Evolutionary conservation across 169 alveolate species (phyloP), one percentile per base, ranked within the genome.

Genomic region (Besnoitia besnoiti): DNA sequence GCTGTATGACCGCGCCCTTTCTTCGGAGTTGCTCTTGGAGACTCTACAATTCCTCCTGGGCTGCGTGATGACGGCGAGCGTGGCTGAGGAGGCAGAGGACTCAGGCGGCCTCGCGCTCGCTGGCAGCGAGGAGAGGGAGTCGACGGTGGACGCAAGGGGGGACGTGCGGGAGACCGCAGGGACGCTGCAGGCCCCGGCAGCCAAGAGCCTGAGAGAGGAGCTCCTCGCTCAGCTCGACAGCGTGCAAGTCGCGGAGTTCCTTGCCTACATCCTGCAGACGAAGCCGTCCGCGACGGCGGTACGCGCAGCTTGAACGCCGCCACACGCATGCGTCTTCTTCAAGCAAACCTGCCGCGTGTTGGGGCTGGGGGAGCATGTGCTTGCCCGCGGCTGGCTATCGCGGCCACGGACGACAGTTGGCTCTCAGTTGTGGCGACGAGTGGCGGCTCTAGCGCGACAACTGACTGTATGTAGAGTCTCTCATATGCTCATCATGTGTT

Each of bases 41-140:
- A 85, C 76, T 12, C 84, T 90, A 62, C 93, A 77, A 50, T 67
- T 90, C 62, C 90, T 90, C 44, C 90, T 90, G 27, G 82, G 85
- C 21, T 37, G 39, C 61, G 55, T 42, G 33, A 0, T 77, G 61
- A 77, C 87, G 35, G 87, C 87, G 39, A 77, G 87, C 55, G 55
- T 24, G 16, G 87, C 87, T 3, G 55, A 19, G 37, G 87, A 21
- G 33, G 47, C 30, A n/a, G n/a, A n/a, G 30, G 39, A 30, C 42
- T 21, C 30, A 24, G 10, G 80, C 24, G 8, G 21, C 30, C n/a
- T 5, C 24, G 80, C 46, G 44, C n/a, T 7, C 24, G 14, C 8
- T 2, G 2, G 59, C 59, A 37, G 40, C 37, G 87, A 77, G 30
- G 87, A 77, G 87, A 42, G 3, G 61, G 39, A 77, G 19, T 10